phyloP scores from a whole-genome alignment of 306 rosid species.

The Rosa rugosa region DNA sequence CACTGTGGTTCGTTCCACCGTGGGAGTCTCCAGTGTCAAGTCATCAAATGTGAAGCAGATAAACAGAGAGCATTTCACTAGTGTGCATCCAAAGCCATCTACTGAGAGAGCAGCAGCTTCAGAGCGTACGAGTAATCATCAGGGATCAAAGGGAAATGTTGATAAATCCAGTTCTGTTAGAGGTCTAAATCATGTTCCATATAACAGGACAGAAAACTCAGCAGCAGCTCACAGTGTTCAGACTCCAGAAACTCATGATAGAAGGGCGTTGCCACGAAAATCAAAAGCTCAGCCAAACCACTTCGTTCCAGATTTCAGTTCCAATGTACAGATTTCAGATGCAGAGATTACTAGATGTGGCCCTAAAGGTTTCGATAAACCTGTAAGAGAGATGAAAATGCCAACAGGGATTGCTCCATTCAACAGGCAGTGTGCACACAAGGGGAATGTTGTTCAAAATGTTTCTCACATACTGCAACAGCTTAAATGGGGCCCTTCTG shows the following conservation, averaged over 20 bases:
- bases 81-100: conserved; percentile 57
- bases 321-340: conserved; percentile 39
- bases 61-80: conserved; percentile 52
- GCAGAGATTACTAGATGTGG: conserved; percentile 31
- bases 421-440: conserved; percentile 38
- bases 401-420: conserved; percentile 40
- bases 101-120: conserved; percentile 40
- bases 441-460: conserved; percentile 49
- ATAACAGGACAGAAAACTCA: conserved; percentile 42
- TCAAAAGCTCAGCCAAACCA: conserved; percentile 43
- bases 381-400: conserved; percentile 46
- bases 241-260: conserved; percentile 36
- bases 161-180: conserved; percentile 39
- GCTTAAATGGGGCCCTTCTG: conserved; percentile 67
- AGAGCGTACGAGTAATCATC: conserved; percentile 41
- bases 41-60: conserved; percentile 61
- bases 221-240: conserved; percentile 33
- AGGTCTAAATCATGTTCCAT: conserved; percentile 50
- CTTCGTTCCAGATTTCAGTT: conserved; percentile 45
- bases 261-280: conserved; percentile 48
- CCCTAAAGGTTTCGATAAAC: conserved; percentile 45
- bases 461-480: conserved; percentile 60
- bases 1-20: conserved; percentile 65
- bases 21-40: conserved; percentile 46
- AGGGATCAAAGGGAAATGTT: conserved; percentile 52